Conservation (phyloP, 306 rosid genomes). For the Abrus pulchellus region DNA sequence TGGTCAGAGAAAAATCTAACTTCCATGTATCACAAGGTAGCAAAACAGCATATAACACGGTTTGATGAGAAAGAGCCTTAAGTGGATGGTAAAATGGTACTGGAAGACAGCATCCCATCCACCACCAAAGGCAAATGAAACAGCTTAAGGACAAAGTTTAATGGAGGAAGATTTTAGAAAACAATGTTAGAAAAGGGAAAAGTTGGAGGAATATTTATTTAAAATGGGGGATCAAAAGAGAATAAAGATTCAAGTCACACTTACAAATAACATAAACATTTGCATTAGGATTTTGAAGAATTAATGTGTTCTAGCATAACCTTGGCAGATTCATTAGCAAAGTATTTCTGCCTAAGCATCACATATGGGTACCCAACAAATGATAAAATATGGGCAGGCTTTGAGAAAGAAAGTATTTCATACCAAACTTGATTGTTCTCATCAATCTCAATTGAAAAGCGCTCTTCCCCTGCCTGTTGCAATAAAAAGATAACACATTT, state of each 20-base stretch:
- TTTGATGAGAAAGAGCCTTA: neutral
- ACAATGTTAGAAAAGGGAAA: constrained; percentile 8
- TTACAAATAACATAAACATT: constrained; percentile 23
- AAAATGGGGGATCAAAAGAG: neutral
- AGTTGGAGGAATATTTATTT: constrained; percentile 4
- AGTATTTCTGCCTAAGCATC: constrained; percentile 78
- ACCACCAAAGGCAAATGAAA: neutral
- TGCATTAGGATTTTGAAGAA: constrained; percentile 54
- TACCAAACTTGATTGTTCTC: constrained; percentile 94
- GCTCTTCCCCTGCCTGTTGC: constrained; percentile 92
- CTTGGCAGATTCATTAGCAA: constrained; percentile 82
- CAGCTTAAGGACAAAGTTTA: constrained; percentile 10
- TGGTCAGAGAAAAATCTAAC: neutral
- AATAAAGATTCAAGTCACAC: constrained; percentile 17
- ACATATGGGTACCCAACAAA: constrained; percentile 90
- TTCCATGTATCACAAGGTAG: neutral
- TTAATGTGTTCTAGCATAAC: constrained; percentile 64
- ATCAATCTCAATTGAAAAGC: constrained; percentile 86
- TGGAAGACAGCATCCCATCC: neutral
- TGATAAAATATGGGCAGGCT: constrained; percentile 83
- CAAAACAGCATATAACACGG: neutral
- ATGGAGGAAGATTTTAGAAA: constrained; percentile 14
- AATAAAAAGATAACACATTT: constrained; percentile 32
- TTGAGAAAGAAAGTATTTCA: constrained; percentile 88
- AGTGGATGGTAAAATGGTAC: neutral